Evolutionary conservation across 2,329 filamentous ascomycete species (phyloP), one percentile per base, ranked within the genome.

Genomic region (Penicillium sp.): DNA sequence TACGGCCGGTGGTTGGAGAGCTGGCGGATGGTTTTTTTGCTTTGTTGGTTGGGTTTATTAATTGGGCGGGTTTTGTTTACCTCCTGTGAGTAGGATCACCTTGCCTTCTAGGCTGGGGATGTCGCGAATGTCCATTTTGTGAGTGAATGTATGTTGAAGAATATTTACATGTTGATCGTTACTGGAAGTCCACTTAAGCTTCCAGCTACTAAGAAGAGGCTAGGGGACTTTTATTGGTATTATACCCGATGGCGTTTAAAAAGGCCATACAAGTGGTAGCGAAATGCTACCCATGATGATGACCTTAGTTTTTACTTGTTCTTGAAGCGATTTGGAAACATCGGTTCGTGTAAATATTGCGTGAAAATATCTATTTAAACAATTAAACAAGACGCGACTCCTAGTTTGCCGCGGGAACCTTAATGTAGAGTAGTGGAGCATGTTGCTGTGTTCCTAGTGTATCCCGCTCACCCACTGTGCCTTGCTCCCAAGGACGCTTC

Each of bases 81-180:
- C 81, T 53, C 82, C 83, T 2, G 81, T 84, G 5, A 84, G 69
- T 16, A 83, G 69, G 42, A 83, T 75, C 8, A 82, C 77, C 59
- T 82, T 84, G 44, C 77, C 79, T 1, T 73, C 64, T 16, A 83
- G 74, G 33, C 77, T 73, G 4, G 71, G 65, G 25, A 84, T 77
- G 58, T 83, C 62, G 31, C 55, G 55, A 7, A 64, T 50, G 3
- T 59, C 58, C 64, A 67, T 67, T 6, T 27, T 47, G 16, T 26
- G 16, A 29, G 0, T 11, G 10, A 25, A 27, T 39, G 9, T 39
- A n/a, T 10, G 35, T 11, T 39, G 35, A 19, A 5, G n/a, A 19
- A 0, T 39, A 11, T 39, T 39, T 19, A 3, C 8, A 39, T 19
- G 35, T 11, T 19, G 19, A 19, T 39, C 9, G 7, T 10, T 19